These are phyloP conservation scores for Ascochyta pisi DNA, from an alignment of 2,329 filamentous ascomycete genomes.

Conservation along the genomic window DNA sequence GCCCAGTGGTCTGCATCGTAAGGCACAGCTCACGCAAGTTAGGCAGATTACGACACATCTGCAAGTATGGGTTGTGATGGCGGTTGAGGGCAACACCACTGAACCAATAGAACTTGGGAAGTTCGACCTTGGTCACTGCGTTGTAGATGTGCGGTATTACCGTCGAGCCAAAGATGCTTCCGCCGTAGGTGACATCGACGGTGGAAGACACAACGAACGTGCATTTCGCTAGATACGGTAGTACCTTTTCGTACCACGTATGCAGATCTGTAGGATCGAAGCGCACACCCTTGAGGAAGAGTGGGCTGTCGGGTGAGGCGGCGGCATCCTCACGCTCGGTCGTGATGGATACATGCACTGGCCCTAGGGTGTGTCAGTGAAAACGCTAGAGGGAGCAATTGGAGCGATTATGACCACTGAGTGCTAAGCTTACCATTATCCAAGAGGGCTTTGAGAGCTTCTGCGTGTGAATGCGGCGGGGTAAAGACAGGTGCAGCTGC, in stretches of 20 bases:
- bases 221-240: constrained; percentile 17
- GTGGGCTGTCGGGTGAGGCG: constrained; percentile 12
- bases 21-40: constrained; percentile 79
- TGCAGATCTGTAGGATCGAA: not conserved
- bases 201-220: constrained; percentile 25
- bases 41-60: constrained; percentile 84
- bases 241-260: constrained; percentile 19
- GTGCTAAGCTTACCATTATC: not conserved
- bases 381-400: too few relatives aligned
- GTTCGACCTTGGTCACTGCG: constrained; percentile 50
- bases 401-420: not conserved
- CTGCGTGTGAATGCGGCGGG: not conserved
- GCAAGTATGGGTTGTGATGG: constrained; percentile 88
- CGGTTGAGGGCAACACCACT: constrained; percentile 78
- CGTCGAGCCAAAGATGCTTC: constrained; percentile 12
- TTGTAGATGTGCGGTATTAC: constrained; percentile 12
- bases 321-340: constrained; percentile 17
- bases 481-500: not conserved
- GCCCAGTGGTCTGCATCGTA: constrained; percentile 83
- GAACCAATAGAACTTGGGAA: constrained; percentile 53
- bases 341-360: constrained; percentile 13
- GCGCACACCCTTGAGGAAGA: constrained; percentile 19
- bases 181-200: constrained; percentile 19
- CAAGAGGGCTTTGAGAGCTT: not conserved
- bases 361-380: constrained; percentile 8